A percentile compares a stretch with the other conserved stretches of the same genome.
phyloP scores from a whole-genome alignment of 140 eudicot species.

The Anethum foeniculum region DNA sequence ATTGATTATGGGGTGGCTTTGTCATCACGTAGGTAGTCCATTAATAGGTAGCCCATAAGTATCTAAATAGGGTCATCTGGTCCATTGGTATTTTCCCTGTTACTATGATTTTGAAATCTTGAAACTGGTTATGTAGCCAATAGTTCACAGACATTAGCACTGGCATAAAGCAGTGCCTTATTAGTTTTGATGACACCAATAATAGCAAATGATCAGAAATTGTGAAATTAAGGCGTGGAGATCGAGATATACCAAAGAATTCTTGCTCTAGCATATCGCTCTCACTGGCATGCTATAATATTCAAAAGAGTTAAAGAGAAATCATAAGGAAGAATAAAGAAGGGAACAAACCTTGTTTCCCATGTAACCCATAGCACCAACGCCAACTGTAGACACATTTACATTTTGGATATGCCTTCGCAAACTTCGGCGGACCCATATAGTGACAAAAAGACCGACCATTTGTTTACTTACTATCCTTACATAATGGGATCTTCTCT shows the following conservation, averaged over 20 bases:
- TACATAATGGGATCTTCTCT: conserved; percentile 30
- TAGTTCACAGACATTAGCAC: neutral
- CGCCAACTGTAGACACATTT: conserved; percentile 50
- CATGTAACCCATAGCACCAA: conserved; percentile 50
- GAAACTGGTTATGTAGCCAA: neutral
- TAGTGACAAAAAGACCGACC: conserved; percentile 55
- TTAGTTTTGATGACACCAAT: neutral
- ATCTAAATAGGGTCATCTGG: neutral
- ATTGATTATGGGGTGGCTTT: neutral
- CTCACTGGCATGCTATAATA: neutral
- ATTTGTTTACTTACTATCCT: conserved; percentile 55
- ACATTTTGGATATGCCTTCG: conserved; percentile 44
- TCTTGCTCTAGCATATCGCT: neutral
- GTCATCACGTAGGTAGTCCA: neutral
- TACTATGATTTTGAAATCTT: neutral
- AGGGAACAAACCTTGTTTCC: conserved; percentile 36
- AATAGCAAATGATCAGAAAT: neutral
- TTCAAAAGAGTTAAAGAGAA: neutral
- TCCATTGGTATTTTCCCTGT: neutral
- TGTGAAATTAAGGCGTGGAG: neutral
- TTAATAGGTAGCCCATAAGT: too few relatives aligned
- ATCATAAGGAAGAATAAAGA: neutral
- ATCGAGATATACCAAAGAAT: neutral
- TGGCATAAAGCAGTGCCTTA: neutral
- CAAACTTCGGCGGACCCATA: conserved; percentile 47